Conservation (phyloP, 2,329 filamentous ascomycete genomes). For the Pyrenophora graminea region DNA sequence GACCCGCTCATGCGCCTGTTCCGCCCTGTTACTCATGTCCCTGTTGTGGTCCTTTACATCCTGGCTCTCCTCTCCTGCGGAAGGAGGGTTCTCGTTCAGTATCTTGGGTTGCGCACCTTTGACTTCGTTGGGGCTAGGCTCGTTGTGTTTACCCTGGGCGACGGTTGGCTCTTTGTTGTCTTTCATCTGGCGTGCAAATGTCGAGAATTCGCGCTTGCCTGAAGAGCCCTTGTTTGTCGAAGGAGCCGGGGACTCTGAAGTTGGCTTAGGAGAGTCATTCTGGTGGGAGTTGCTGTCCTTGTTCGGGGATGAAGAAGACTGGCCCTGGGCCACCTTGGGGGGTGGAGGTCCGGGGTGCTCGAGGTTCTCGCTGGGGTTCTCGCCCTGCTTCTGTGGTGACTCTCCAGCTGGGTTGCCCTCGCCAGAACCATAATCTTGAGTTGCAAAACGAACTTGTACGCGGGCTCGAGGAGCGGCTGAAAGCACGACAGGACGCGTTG, state of each 20-base stretch:
- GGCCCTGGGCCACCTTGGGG: slow-evolving; percentile 47
- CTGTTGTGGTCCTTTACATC: slow-evolving; percentile 52
- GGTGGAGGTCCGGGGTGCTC: slow-evolving; percentile 54
- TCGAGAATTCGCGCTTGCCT: slow-evolving; percentile 19
- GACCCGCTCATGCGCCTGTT: slow-evolving; percentile 48
- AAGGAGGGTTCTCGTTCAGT: slow-evolving; percentile 43
- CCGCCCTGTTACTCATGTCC: slow-evolving; percentile 50
- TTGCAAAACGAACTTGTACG: slow-evolving; percentile 42
- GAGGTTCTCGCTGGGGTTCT: slow-evolving; percentile 45
- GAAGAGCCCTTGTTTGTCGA: slow-evolving; percentile 11
- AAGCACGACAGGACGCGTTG: slow-evolving; percentile 26
- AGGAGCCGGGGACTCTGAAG: slow-evolving; percentile 12
- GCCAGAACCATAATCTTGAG: slow-evolving; percentile 50
- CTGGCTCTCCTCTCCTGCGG: slow-evolving; percentile 36
- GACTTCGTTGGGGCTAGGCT: slow-evolving; percentile 20
- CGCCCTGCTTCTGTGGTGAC: slow-evolving; percentile 50
- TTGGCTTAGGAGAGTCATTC: slow-evolving; percentile 12
- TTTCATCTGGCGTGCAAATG: slow-evolving; percentile 15
- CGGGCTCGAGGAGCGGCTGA: slow-evolving; percentile 33
- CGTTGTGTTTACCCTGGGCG: slow-evolving; percentile 11
- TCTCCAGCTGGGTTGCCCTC: slow-evolving; percentile 50
- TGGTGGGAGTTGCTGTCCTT: slow-evolving; percentile 20
- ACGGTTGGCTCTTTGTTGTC: slow-evolving; percentile 24
- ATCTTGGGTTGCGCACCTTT: slow-evolving; percentile 52
- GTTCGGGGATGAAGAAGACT: slow-evolving; percentile 37